Evolutionary conservation across 768 basidiomycete genomes (phyloP), one percentile per base, ranked within the genome.

Genomic region (Clathrus columnatus): DNA sequence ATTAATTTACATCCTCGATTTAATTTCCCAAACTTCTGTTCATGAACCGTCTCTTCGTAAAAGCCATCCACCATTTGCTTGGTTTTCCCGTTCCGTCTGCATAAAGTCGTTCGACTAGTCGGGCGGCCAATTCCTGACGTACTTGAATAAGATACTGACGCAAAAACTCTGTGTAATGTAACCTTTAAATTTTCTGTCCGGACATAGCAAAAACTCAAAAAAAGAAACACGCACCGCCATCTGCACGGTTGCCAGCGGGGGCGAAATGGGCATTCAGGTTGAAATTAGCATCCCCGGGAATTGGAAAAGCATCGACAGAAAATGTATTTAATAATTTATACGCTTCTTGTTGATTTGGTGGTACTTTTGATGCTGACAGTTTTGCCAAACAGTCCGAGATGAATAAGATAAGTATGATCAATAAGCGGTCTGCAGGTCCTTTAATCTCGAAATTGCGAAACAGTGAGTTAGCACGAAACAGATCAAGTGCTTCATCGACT

Each of bases 1-100:
- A n/a, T n/a, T n/a, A n/a, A n/a, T n/a, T n/a, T 24, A 52, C 18
- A 30, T 18, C 21, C 48, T 21, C 51, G 44, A 56, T 60, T 71
- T 75, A 87, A 65, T 79, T 78, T 57, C 82, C 84, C 67, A 91
- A 69, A 69, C 88, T 91, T 67, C 90, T 84, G 73, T 91, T 90
- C 90, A 92, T 92, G 80, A 92, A 92, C 23, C 90, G 82, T 66
- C 94, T 81, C 80, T 96, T 97, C 71, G 94, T 92, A 83, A 98
- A 99, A 20, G 90, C 88, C 91, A 97, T 95, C 96, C 96, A 99
- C 96, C 96, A 99, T 70, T 99, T 99, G 77, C 88, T 96, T 5
- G 96, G 94, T 68, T 90, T 94, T 56, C 86, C 86, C 3, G 88
- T 86, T 5, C 93, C 93, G 67, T 95, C 91, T 36, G 85, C 90